Conservation (phyloP, 306 rosid genomes). For the Astragalus membranaceus region DNA sequence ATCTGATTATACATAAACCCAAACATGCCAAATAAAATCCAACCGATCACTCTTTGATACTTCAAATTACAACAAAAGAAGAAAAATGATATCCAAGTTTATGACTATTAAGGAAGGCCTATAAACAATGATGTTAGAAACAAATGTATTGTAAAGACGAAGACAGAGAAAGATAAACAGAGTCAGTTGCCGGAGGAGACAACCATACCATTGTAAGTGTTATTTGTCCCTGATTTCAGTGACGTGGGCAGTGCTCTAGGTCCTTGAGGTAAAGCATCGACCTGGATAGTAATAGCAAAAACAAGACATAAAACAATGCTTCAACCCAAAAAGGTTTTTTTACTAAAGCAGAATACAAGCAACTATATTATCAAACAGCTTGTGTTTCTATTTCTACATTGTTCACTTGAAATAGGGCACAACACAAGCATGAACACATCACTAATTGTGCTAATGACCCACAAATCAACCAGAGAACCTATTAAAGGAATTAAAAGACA, state of each 20-base stretch:
- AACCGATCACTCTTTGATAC: background rate
- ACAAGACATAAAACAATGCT: background rate
- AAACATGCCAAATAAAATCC: conserved; percentile 4
- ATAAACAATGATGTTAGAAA: background rate
- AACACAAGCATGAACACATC: no score
- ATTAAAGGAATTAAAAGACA: background rate
- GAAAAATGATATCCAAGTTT: background rate
- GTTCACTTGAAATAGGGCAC: no score
- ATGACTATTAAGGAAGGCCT: background rate
- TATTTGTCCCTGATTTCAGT: conserved; percentile 25
- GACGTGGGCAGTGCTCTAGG: conserved; percentile 38
- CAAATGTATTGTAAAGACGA: background rate
- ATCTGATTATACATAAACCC: conserved; percentile 28
- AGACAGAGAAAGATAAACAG: no score
- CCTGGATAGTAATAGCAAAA: conserved; percentile 29
- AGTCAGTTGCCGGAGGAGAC: background rate
- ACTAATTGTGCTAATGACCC: background rate
- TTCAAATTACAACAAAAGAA: background rate
- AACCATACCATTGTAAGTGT: conserved; percentile 32
- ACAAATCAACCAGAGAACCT: background rate
- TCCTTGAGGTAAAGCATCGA: conserved; percentile 26
- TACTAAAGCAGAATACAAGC: background rate
- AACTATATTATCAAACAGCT: background rate
- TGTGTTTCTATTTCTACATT: background rate
- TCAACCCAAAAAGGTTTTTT: background rate